Percentiles rank a stretch among this genome's conserved stretches.
Evolutionary conservation across 2,329 filamentous ascomycete species (phyloP).

Genomic region (Teratosphaeria destructans): DNA sequence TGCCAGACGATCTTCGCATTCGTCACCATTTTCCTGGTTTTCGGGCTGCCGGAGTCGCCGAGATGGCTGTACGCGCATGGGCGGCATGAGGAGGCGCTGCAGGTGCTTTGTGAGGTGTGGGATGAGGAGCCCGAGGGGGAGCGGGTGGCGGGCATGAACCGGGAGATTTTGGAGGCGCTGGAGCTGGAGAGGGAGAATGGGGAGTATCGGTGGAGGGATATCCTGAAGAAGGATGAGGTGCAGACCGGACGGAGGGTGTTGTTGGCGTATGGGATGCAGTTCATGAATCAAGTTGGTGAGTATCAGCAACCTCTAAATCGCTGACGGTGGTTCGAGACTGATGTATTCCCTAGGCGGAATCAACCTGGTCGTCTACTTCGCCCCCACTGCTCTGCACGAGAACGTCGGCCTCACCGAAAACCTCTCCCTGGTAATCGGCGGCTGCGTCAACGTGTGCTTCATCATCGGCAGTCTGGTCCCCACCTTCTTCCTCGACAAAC

Average conservation of each 20-base stretch:
- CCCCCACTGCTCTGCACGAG: conserved; percentile 34
- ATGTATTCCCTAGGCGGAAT: conserved; percentile 19
- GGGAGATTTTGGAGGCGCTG: conserved; percentile 27
- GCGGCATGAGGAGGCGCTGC: conserved; percentile 22
- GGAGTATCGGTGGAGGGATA: conserved; percentile 29
- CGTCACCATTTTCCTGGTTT: conserved; percentile 31
- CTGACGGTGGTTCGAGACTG: neutral
- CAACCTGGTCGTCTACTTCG: conserved; percentile 26
- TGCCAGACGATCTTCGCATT: conserved; percentile 32
- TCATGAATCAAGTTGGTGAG: conserved; percentile 18
- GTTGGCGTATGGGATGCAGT: conserved; percentile 30
- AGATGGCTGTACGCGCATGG: conserved; percentile 30
- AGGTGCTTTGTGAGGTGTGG: conserved; percentile 26
- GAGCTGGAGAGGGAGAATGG: conserved; percentile 28
- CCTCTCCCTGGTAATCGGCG: conserved; percentile 37
- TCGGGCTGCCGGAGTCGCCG: conserved; percentile 30
- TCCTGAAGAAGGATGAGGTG: conserved; percentile 30
- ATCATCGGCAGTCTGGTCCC: conserved; percentile 35
- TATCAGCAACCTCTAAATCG: neutral
- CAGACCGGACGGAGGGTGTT: conserved; percentile 31
- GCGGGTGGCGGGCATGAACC: conserved; percentile 21
- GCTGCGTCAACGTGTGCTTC: conserved; percentile 32
- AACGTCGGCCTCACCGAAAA: conserved; percentile 38
- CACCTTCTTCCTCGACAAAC: conserved; percentile 35
- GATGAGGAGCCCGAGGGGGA: conserved; percentile 17